Evolutionary conservation across 2,329 filamentous ascomycete genomes (phyloP).

Genomic region (Paecilomyces sp.): DNA sequence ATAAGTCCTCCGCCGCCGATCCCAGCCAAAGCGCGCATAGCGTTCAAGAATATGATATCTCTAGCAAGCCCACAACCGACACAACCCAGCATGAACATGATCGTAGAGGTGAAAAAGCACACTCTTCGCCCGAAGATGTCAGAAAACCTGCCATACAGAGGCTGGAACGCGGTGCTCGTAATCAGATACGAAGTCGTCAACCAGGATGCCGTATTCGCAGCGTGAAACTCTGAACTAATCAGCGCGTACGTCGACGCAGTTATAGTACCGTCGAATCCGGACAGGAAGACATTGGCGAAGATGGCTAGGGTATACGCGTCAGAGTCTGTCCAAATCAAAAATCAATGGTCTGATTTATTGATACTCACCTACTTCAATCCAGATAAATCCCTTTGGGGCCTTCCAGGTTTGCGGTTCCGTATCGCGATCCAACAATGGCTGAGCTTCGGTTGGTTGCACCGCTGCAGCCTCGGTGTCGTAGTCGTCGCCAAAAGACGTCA

Average conservation of each 20-base stretch:
- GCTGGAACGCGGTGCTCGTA: slow-evolving; percentile 61
- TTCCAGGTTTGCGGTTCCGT: slow-evolving; percentile 32
- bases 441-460: not conserved
- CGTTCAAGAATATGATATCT: slow-evolving; percentile 63
- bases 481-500: not conserved
- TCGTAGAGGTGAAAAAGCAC: slow-evolving; percentile 58
- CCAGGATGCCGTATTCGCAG: slow-evolving; percentile 39
- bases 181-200: slow-evolving; percentile 60
- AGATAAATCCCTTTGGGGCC: slow-evolving; percentile 47
- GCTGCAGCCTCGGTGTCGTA: not conserved
- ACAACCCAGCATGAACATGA: slow-evolving; percentile 58
- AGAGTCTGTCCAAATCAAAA: not conserved
- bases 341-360: not conserved
- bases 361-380: slow-evolving; percentile 47
- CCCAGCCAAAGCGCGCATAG: slow-evolving; percentile 63
- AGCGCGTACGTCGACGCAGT: slow-evolving; percentile 38
- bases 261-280: slow-evolving; percentile 44
- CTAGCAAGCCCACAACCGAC: slow-evolving; percentile 62
- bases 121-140: slow-evolving; percentile 58
- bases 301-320: slow-evolving; percentile 35
- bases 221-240: slow-evolving; percentile 42
- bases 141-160: slow-evolving; percentile 64
- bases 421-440: not conserved
- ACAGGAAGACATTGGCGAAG: slow-evolving; percentile 59
- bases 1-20: slow-evolving; percentile 66